A percentile compares a stretch with the other conserved stretches of the same genome.
Evolutionary conservation across 2,329 filamentous ascomycete species (phyloP).

Genomic region (Penicillium sp.): DNA sequence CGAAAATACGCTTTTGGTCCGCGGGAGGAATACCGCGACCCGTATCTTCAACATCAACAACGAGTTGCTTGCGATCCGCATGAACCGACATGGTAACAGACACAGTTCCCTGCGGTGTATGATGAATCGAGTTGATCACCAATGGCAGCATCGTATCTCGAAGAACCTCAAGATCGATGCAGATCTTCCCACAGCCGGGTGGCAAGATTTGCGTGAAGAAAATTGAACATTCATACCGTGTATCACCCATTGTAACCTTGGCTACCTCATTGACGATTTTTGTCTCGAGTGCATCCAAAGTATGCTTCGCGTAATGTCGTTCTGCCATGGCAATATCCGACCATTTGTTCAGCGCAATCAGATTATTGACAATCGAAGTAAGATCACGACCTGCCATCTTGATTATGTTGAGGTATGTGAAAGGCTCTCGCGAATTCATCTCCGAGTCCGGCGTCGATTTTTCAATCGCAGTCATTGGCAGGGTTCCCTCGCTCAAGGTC

Average conservation of each 20-base stretch:
- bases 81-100: constrained; percentile 5
- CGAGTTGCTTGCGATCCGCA: background rate
- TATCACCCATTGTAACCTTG: constrained; percentile 7
- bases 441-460: background rate
- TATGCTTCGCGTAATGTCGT: constrained; percentile 12
- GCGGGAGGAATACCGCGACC: constrained; percentile 13
- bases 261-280: constrained; percentile 4
- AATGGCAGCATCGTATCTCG: constrained; percentile 15
- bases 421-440: background rate
- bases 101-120: constrained; percentile 12
- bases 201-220: constrained; percentile 9
- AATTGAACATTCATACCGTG: constrained; percentile 10
- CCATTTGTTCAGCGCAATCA: constrained; percentile 23
- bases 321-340: constrained; percentile 21
- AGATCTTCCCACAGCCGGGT: background rate
- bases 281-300: constrained; percentile 12
- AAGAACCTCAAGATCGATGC: constrained; percentile 12
- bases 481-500: background rate
- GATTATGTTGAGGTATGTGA: constrained; percentile 17
- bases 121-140: constrained; percentile 13
- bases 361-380: constrained; percentile 15
- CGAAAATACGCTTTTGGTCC: constrained; percentile 17
- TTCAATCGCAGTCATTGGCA: background rate
- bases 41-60: constrained; percentile 17
- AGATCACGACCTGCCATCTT: constrained; percentile 19